Percentiles rank a stretch among this genome's conserved stretches.
Conservation (phyloP, 768 basidiomycete genomes). For the Russula emetica region DNA sequence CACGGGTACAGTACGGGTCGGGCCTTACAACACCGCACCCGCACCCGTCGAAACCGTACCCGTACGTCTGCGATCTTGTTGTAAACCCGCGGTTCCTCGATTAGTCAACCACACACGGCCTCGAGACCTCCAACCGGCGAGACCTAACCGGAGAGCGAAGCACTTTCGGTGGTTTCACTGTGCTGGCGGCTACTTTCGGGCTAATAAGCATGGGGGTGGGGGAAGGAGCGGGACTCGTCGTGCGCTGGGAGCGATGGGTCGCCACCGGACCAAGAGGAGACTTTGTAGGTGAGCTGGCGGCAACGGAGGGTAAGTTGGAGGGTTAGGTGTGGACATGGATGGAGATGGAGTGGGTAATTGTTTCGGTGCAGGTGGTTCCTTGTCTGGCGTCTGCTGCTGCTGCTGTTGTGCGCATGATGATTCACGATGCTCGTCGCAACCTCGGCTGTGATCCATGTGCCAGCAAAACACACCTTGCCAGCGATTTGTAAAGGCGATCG, state of each 20-base stretch:
- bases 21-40: too few relatives aligned
- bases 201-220: slow-evolving; percentile 40
- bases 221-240: slow-evolving; percentile 39
- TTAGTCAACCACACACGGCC: too few relatives aligned
- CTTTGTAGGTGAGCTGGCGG: slow-evolving; percentile 26
- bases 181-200: slow-evolving; percentile 30
- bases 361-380: slow-evolving; percentile 26
- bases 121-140: slow-evolving; percentile 36
- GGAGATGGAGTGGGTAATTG: slow-evolving; percentile 37
- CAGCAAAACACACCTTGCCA: slow-evolving; percentile 73
- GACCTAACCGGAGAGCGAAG: slow-evolving; percentile 37
- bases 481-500: too few relatives aligned
- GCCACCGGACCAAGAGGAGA: slow-evolving; percentile 29
- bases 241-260: slow-evolving; percentile 42
- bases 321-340: slow-evolving; percentile 35
- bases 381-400: slow-evolving; percentile 32
- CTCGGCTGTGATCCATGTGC: slow-evolving; percentile 74
- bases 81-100: too few relatives aligned
- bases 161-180: slow-evolving; percentile 36
- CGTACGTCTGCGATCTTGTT: too few relatives aligned
- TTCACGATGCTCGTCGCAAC: slow-evolving; percentile 76
- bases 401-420: slow-evolving; percentile 45
- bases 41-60: too few relatives aligned
- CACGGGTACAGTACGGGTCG: too few relatives aligned
- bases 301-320: slow-evolving; percentile 38